These are phyloP conservation scores for Nicotiana undulata DNA, from an alignment of 257 asterid species.

Conservation along the genomic window DNA sequence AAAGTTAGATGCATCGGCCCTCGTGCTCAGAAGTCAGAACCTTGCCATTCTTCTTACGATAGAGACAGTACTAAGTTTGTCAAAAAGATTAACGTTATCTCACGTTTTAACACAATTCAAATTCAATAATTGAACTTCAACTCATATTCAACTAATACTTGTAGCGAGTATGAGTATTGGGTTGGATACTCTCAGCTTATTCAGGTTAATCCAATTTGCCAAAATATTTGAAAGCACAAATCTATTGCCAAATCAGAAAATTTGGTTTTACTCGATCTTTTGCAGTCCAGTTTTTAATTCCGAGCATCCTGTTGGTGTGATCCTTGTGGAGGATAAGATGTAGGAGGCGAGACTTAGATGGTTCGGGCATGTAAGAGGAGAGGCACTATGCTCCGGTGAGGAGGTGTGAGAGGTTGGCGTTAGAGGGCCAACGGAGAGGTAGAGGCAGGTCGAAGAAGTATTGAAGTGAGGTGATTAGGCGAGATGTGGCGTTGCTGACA, in stretches of 20 bases:
- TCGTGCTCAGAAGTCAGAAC: neutral
- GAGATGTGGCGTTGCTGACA: no score
- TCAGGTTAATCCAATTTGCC: neutral
- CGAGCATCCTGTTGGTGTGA: neutral
- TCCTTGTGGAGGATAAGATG: no score
- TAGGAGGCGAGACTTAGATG: no score
- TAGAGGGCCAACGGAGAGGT: no score
- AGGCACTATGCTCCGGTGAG: no score
- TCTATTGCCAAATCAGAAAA: neutral
- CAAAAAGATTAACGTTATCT: neutral
- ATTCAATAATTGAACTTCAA: neutral
- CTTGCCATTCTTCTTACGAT: neutral
- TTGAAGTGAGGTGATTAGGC: no score
- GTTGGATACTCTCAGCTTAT: neutral
- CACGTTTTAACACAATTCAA: neutral
- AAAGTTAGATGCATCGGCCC: neutral
- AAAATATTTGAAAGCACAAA: neutral
- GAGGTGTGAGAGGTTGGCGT: no score
- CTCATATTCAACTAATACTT: neutral
- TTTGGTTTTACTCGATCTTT: neutral
- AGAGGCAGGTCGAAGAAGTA: no score
- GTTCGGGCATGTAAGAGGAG: no score
- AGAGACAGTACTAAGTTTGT: neutral
- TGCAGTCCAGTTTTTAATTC: neutral
- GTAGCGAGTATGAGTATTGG: neutral